phyloP scores from a whole-genome alignment of 768 basidiomycete genomes.

The Pleurotus cornucopiae region DNA sequence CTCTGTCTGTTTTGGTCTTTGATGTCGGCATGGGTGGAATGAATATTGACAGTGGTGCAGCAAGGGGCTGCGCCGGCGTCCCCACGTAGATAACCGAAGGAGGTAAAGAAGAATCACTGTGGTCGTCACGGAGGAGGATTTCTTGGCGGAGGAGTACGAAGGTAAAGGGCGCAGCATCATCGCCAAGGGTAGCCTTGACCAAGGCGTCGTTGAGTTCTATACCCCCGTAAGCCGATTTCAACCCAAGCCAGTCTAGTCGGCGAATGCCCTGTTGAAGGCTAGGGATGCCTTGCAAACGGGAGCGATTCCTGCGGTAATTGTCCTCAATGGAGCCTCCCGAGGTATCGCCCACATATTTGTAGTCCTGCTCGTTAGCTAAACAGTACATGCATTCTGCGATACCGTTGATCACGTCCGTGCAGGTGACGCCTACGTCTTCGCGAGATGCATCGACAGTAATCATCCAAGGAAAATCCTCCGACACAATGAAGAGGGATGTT shows the following conservation, averaged over 20 bases:
- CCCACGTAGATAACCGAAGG: too few relatives aligned
- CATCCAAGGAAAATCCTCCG: conserved; percentile 1
- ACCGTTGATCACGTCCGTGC: conserved; percentile 1
- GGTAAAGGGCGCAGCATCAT: not conserved
- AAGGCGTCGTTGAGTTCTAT: not conserved
- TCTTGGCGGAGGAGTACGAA: not conserved
- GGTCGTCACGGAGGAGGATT: not conserved
- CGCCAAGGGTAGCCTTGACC: not conserved
- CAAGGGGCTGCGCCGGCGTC: too few relatives aligned
- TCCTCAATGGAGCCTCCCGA: not conserved
- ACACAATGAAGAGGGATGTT: not conserved
- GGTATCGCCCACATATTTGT: not conserved
- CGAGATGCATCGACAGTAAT: not conserved
- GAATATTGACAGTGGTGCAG: too few relatives aligned
- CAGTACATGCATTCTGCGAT: conserved; percentile 2
- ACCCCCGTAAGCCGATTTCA: not conserved
- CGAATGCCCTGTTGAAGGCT: not conserved
- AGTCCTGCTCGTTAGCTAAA: conserved; percentile 2
- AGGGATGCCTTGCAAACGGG: not conserved
- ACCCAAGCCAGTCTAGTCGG: not conserved
- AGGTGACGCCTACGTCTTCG: not conserved
- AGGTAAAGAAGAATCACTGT: too few relatives aligned
- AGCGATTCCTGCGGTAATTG: not conserved
- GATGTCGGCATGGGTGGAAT: too few relatives aligned
- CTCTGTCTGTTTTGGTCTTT: too few relatives aligned